Percentiles rank a stretch among this genome's conserved stretches.
phyloP scores from a whole-genome alignment of 2,329 filamentous ascomycete genomes.

The Nemania sp. region DNA sequence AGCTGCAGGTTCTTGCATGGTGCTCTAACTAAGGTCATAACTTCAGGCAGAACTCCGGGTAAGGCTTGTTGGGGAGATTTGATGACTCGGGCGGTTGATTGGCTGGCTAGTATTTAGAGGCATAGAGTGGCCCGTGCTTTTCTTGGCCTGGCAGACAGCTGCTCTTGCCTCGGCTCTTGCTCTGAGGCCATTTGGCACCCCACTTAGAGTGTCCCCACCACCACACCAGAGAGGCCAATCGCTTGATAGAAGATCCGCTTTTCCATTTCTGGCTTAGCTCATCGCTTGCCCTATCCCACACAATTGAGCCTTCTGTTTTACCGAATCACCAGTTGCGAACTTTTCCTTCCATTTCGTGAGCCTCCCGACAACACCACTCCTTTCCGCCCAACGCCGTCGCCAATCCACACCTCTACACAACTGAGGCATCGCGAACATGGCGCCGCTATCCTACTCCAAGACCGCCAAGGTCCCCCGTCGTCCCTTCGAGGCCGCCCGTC shows the following conservation, averaged over 20 bases:
- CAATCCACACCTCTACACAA: slow-evolving; percentile 42
- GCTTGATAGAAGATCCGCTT: slow-evolving; percentile 34
- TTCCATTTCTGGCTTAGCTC: slow-evolving; percentile 23
- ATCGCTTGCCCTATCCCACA: slow-evolving; percentile 38
- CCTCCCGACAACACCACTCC: slow-evolving; percentile 21
- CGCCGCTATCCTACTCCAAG: slow-evolving; percentile 85
- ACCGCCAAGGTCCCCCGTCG: slow-evolving; percentile 98
- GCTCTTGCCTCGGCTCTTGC: no score
- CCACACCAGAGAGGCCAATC: background rate
- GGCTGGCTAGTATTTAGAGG: no score
- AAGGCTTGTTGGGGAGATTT: no score
- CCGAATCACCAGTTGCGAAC: slow-evolving; percentile 23
- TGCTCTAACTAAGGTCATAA: no score
- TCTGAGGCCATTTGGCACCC: no score
- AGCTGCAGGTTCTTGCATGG: no score
- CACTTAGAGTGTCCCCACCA: background rate
- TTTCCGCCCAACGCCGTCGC: slow-evolving; percentile 27
- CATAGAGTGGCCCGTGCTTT: no score
- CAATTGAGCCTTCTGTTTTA: slow-evolving; percentile 26
- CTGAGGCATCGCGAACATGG: slow-evolving; percentile 43
- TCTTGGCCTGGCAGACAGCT: slow-evolving; percentile 11
- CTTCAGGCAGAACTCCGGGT: no score
- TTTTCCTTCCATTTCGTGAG: slow-evolving; percentile 27
- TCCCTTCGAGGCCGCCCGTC: slow-evolving; percentile 99
- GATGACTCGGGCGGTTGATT: no score